Conservation (phyloP, 2,329 filamentous ascomycete species). For the Colletotrichum endophyticum region DNA sequence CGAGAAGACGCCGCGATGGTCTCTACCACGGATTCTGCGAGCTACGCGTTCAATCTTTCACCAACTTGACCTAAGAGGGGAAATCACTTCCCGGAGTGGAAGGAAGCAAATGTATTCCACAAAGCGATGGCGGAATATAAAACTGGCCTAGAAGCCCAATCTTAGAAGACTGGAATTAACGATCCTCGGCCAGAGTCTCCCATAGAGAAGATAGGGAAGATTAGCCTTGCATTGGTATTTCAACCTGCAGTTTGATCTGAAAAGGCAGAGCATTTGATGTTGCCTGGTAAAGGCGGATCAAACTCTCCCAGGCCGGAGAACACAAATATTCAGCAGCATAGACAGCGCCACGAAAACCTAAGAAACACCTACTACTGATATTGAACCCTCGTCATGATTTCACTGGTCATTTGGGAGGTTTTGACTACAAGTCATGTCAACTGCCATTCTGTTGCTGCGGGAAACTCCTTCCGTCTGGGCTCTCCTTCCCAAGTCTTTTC, state of each 20-base stretch:
- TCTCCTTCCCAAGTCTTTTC: fast-evolving
- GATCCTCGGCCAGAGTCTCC: too few relatives aligned
- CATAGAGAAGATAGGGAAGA: fast-evolving
- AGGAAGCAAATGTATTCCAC: too few relatives aligned
- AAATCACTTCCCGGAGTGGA: too few relatives aligned
- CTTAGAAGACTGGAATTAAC: too few relatives aligned
- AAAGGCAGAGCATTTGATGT: fast-evolving
- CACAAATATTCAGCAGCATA: not conserved
- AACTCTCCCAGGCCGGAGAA: fast-evolving
- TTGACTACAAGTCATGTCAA: fast-evolving
- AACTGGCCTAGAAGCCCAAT: too few relatives aligned
- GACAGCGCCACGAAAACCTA: fast-evolving
- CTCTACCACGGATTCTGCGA: too few relatives aligned
- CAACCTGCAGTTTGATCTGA: fast-evolving
- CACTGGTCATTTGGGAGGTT: fast-evolving
- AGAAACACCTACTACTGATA: fast-evolving
- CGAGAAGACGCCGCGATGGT: too few relatives aligned
- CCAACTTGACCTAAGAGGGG: too few relatives aligned
- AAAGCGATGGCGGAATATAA: too few relatives aligned
- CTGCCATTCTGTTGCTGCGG: fast-evolving
- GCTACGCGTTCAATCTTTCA: too few relatives aligned
- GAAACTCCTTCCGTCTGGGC: fast-evolving
- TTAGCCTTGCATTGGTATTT: not conserved
- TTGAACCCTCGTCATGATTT: not conserved
- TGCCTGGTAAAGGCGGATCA: not conserved